These are phyloP conservation scores for Phytophthora boehmeriae DNA, from an alignment of 352 stramenopile genomes.

Conservation along the genomic window DNA sequence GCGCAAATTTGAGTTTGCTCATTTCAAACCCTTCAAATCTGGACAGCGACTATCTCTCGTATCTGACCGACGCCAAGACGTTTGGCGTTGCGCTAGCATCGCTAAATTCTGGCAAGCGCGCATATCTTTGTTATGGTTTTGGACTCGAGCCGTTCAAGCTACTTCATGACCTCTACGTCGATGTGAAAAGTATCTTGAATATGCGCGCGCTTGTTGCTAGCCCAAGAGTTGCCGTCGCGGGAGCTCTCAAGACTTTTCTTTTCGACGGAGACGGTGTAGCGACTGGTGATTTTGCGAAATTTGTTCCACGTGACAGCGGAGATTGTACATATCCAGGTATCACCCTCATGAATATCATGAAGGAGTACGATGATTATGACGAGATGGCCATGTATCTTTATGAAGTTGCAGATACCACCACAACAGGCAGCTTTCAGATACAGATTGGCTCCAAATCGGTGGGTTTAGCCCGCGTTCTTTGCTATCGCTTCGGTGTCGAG, in stretches of 20 bases:
- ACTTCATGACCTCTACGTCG: constrained; percentile 47
- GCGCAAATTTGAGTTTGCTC: constrained; percentile 44
- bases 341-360: constrained; percentile 56
- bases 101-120: constrained; percentile 54
- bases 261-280: constrained; percentile 67
- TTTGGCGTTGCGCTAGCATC: constrained; percentile 47
- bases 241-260: constrained; percentile 61
- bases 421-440: constrained; percentile 58
- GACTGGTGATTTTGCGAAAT: constrained; percentile 67
- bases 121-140: constrained; percentile 75
- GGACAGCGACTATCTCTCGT: constrained; percentile 60
- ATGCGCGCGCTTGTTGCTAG: constrained; percentile 53
- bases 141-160: constrained; percentile 59
- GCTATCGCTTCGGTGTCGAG: constrained; percentile 66
- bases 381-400: constrained; percentile 82
- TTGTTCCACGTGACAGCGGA: constrained; percentile 37
- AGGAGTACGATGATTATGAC: constrained; percentile 63
- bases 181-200: constrained; percentile 67
- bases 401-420: constrained; percentile 45
- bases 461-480: constrained; percentile 51
- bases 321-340: constrained; percentile 51
- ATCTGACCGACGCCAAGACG: constrained; percentile 29
- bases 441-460: constrained; percentile 31
- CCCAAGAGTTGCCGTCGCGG: constrained; percentile 44
- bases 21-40: constrained; percentile 27